Base-by-base conservation (phyloP, 2,329 filamentous ascomycete species). In the Lizonia empirigonia region DNA sequence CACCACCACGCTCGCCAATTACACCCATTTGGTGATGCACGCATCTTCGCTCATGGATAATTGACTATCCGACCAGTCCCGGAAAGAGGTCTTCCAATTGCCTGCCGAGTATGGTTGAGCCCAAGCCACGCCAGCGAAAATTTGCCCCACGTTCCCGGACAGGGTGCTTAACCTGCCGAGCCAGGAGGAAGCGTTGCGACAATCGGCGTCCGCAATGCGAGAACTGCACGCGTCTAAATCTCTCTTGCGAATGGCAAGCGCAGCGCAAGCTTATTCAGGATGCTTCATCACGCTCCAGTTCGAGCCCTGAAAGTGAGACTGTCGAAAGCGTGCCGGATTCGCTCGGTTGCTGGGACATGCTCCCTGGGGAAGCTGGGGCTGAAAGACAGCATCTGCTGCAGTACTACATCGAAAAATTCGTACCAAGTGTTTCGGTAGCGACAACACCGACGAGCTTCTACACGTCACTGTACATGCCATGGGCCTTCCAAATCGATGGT, bases 141-240 rank as follows among this genome's bases (percentile, higher is more conserved):
- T 73, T 72, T 54, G 70, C 69, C 37, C 68, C 70, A 44, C 63
- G 70, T n/a, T 70, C 66, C 13, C 59, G 70, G 34, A 66, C 69
- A 51, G 70, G 70, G 24, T 73, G 70, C 50, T 56, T 72, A 38
- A 73, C 69, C 7, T 73, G 70, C 55, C 63, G 70, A 22, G 60
- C 67, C 23, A 59, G 70, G 34, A 56, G 70, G 33, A 73, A 73
- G 44, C 59, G 70, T 47, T 73, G 70, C 55, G 70, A 72, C 56
- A 67, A 53, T 38, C 59, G 62, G 35, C 68, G 67, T 38, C 70
- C 70, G 29, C 58, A 63, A 36, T 73, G 70, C 50, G 60, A 63
- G 35, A 71, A 69, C 55, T 73, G 70, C 54, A 64, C 61, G 10
- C 67, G 70, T 23, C 57, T 73, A 20, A 73, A 72, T 27, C 55